These are phyloP conservation scores for Lithocarpus polystachyus DNA, from an alignment of 306 rosid species.

Conservation along the genomic window DNA sequence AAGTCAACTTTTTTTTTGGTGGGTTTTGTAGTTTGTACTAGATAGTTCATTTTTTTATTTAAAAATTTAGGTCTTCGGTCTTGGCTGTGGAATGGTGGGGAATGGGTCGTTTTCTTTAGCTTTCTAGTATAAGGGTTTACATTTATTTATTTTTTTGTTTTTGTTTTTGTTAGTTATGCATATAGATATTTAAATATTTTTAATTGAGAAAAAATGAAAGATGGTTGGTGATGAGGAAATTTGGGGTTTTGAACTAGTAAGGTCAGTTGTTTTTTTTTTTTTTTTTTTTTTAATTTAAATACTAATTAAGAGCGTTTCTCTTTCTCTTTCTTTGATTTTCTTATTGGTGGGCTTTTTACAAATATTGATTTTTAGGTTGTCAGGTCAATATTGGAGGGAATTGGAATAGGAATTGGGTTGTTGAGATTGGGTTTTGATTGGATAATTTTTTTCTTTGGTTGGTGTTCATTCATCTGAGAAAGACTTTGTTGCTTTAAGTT, in stretches of 20 bases:
- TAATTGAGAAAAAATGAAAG: conserved; percentile 1
- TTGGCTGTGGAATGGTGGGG: conserved; percentile 32
- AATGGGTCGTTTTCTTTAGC: conserved; percentile 43
- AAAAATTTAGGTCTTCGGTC: conserved; percentile 29
- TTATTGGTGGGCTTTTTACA: conserved; percentile 1
- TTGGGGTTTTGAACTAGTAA: conserved; percentile 12
- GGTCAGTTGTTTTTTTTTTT: conserved; percentile 19
- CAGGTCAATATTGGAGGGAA: conserved; percentile 36
- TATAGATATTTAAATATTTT: not conserved
- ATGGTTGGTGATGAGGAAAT: conserved; percentile 28
- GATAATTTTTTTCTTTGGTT: not conserved
- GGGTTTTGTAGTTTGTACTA: conserved; percentile 33
- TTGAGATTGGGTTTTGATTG: conserved; percentile 6
- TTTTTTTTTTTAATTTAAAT: conserved; percentile 10
- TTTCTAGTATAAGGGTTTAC: conserved; percentile 15
- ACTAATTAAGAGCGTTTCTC: not conserved
- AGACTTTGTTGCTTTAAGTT: not conserved
- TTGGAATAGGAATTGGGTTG: conserved; percentile 1
- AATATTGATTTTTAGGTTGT: conserved; percentile 11
- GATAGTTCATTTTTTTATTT: conserved; percentile 13
- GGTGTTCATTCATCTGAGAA: not conserved
- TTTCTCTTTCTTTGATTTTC: not conserved
- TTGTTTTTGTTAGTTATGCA: not conserved
- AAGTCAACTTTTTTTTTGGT: conserved; percentile 40
- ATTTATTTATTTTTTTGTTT: conserved; percentile 20